Base-by-base conservation (phyloP, 768 basidiomycete genomes). In the Tricholoma matsutake region DNA sequence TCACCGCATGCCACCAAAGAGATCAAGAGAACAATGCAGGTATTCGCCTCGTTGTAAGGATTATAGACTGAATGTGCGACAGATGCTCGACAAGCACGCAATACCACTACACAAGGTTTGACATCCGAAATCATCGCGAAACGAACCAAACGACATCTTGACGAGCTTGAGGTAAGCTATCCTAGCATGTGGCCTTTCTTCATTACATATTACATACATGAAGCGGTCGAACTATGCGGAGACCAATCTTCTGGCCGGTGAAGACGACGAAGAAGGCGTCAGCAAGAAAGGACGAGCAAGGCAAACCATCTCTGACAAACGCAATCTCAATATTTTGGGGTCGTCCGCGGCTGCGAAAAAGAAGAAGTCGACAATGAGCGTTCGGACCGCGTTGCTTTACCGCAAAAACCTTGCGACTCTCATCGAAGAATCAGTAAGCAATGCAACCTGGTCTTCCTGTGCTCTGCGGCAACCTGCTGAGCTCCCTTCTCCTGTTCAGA, bases 201-300 rank as follows among this genome's bases (percentile, higher is more conserved):
- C 54, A 37, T 37, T 37, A 10, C 22, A 25, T 18, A 54, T 59
- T 58, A 64, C n/a, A 56, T 56, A 63, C 55, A 47, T 53, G 54
- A 66, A 93, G 91, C 82, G 86, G 58, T 89, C 92, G 32, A 93
- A 94, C 71, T 91, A 92, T 69, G 78, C 86, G 37, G 89, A 90
- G 67, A 79, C 84, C 8, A 75, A 78, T 11, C 72, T 78, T 61
- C 73, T 79, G 22, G 73, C 72, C 51, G 83, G 77, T 28, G 85
- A 84, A 43, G 78, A 80, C 22, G 78, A 79, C 56, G 79, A 78
- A 43, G 78, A 76, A 62, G 81, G 75, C 45, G 77, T 77, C 4
- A 73, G 75, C 41, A 78, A 76, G 7, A 90, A 88, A 68, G 87
- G 87, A 56, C 84, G 89, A 11, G 88, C 88, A 47, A 80, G 91